phyloP scores from a whole-genome alignment of 2,329 filamentous ascomycete species.

The Annulohypoxylon truncatum region DNA sequence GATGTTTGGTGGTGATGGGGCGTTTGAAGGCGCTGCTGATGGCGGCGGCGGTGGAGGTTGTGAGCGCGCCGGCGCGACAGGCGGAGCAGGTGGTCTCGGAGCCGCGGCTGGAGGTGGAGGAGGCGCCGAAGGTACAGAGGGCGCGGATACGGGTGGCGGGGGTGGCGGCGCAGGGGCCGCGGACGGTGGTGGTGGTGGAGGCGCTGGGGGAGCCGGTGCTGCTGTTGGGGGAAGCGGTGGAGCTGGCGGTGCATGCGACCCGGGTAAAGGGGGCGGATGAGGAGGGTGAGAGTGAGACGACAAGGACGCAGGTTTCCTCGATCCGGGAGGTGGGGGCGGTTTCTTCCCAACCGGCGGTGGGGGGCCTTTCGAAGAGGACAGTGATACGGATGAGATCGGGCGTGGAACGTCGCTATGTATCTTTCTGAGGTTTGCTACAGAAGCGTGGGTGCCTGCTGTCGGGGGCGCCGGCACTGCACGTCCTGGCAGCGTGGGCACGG shows the following conservation, averaged over 20 bases:
- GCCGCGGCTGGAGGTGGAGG: slow-evolving; percentile 47
- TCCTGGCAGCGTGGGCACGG: slow-evolving; percentile 66
- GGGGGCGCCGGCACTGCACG: slow-evolving; percentile 42
- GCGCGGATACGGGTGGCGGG: slow-evolving; percentile 48
- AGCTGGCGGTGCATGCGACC: slow-evolving; percentile 49
- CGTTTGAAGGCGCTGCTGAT: slow-evolving; percentile 33
- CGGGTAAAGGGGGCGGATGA: slow-evolving; percentile 49
- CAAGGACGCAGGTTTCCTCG: slow-evolving; percentile 65
- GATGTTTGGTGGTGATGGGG: slow-evolving; percentile 52
- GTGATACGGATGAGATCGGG: slow-evolving; percentile 70
- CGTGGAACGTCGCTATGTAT: slow-evolving; percentile 62
- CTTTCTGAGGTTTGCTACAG: slow-evolving; percentile 72
- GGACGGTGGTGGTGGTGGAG: slow-evolving; percentile 58
- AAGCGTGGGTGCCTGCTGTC: slow-evolving; percentile 60
- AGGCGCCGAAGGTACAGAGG: slow-evolving; percentile 54
- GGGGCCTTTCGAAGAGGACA: slow-evolving; percentile 72
- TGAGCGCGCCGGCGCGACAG: slow-evolving; percentile 47
- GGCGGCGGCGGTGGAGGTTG: slow-evolving; percentile 54
- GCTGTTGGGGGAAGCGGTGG: slow-evolving; percentile 52
- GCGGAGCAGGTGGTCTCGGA: slow-evolving; percentile 43
- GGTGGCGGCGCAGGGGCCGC: slow-evolving; percentile 52
- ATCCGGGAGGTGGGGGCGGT: slow-evolving; percentile 70
- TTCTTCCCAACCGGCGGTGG: slow-evolving; percentile 85
- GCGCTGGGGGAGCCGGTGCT: slow-evolving; percentile 57
- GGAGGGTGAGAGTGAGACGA: slow-evolving; percentile 41